Percentiles rank a stretch among this genome's conserved stretches.
Evolutionary conservation across 345 rosid genomes (phyloP).

Genomic region (Moricandia moricandioides): DNA sequence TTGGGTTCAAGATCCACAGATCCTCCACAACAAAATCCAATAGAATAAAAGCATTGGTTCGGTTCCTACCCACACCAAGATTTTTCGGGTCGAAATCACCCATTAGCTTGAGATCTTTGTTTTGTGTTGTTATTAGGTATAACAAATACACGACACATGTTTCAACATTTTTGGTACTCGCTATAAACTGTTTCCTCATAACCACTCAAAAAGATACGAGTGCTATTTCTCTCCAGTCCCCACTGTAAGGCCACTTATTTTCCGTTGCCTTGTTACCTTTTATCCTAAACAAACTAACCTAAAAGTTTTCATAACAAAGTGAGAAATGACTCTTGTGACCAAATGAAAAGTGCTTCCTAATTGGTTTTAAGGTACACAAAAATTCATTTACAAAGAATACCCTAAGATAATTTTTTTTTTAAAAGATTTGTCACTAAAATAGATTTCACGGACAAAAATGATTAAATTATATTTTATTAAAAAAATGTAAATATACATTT

Average conservation of each 20-base stretch:
- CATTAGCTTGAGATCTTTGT: background rate
- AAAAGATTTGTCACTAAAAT: too few relatives aligned
- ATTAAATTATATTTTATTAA: too few relatives aligned
- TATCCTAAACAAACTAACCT: background rate
- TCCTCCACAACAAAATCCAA: too few relatives aligned
- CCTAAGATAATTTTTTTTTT: too few relatives aligned
- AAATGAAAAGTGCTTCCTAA: background rate
- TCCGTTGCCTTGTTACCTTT: background rate
- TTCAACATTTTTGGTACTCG: slow-evolving; percentile 25
- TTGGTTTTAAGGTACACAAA: background rate
- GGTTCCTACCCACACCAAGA: too few relatives aligned
- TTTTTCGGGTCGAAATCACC: too few relatives aligned
- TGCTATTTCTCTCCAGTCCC: background rate
- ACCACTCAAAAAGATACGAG: slow-evolving; percentile 5
- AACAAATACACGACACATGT: slow-evolving; percentile 15
- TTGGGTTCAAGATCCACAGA: too few relatives aligned
- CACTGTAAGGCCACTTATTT: slow-evolving; percentile 19
- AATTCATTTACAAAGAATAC: background rate
- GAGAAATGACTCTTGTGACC: background rate
- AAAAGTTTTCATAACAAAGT: background rate
- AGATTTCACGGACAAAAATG: too few relatives aligned
- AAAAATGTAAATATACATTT: too few relatives aligned
- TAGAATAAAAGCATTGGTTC: too few relatives aligned
- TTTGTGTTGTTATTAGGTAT: background rate
- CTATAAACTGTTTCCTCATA: background rate